Conservation (phyloP, 2,329 filamentous ascomycete genomes). For the Penicillium olsonii region DNA sequence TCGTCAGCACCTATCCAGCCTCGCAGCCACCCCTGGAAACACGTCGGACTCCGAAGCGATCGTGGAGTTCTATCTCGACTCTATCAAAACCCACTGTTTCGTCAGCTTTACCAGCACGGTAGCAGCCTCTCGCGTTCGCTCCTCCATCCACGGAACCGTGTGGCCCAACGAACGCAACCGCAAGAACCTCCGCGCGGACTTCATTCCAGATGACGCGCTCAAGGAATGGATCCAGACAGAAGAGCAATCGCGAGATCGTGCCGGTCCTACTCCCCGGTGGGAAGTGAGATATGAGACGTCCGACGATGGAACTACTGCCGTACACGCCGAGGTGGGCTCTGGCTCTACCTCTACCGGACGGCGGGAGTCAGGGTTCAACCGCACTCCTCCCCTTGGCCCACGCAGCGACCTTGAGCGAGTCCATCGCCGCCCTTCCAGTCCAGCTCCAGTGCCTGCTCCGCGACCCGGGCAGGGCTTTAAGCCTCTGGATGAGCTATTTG, state of each 20-base stretch:
- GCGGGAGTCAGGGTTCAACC: slow-evolving; percentile 29
- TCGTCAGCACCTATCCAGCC: slow-evolving; percentile 65
- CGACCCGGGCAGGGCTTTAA: slow-evolving; percentile 50
- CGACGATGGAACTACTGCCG: slow-evolving; percentile 58
- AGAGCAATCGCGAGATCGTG: slow-evolving; percentile 50
- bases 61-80: slow-evolving; percentile 74
- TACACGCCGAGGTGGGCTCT: slow-evolving; percentile 54
- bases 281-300: slow-evolving; percentile 70
- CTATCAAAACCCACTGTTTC: slow-evolving; percentile 85
- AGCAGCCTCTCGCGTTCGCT: slow-evolving; percentile 75
- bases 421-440: slow-evolving; percentile 29
- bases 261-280: slow-evolving; percentile 58
- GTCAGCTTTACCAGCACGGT: slow-evolving; percentile 68
- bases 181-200: slow-evolving; percentile 85
- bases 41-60: slow-evolving; percentile 59
- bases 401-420: slow-evolving; percentile 24
- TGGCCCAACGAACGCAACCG: slow-evolving; percentile 88
- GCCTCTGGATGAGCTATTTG: slow-evolving; percentile 62
- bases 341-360: slow-evolving; percentile 30
- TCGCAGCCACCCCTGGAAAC: slow-evolving; percentile 63
- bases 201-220: slow-evolving; percentile 75
- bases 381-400: slow-evolving; percentile 31
- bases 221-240: slow-evolving; percentile 73
- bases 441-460: slow-evolving; percentile 19
- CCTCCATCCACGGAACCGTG: slow-evolving; percentile 71